These are phyloP conservation scores for Adansonia grandidieri DNA, from an alignment of 441 rosid species.

Conservation along the genomic window DNA sequence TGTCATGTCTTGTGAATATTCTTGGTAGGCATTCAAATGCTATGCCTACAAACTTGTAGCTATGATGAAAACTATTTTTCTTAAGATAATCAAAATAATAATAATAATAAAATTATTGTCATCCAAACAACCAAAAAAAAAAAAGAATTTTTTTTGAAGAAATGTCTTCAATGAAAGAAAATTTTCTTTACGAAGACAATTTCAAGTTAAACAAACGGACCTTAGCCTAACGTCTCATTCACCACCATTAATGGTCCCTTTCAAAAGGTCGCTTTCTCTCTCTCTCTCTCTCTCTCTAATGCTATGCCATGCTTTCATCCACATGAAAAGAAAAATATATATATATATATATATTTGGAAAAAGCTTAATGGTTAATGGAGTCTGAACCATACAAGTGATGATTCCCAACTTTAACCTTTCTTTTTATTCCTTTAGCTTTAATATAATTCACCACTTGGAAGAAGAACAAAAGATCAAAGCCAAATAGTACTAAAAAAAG, in stretches of 20 bases:
- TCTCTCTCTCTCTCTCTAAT: slow-evolving; percentile 2
- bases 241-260: slow-evolving; percentile 28
- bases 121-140: no score
- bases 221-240: slow-evolving; percentile 32
- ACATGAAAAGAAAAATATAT: slow-evolving; percentile 33
- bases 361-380: slow-evolving; percentile 53
- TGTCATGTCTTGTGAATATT: no score
- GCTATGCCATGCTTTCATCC: slow-evolving; percentile 34
- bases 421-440: slow-evolving; percentile 47
- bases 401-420: slow-evolving; percentile 56
- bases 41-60: no score
- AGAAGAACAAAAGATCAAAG: background rate
- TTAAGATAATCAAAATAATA: no score
- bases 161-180: background rate
- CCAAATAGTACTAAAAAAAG: background rate
- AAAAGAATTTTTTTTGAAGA: no score
- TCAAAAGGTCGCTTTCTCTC: slow-evolving; percentile 36
- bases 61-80: no score
- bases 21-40: no score
- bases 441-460: slow-evolving; percentile 38
- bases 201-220: background rate
- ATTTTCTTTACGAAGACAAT: background rate
- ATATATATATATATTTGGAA: background rate
- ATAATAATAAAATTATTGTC: no score
- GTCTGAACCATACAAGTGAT: slow-evolving; percentile 52